phyloP scores from a whole-genome alignment of 805 yeast genomes.

The Cyberlindnera galapagoensis region DNA sequence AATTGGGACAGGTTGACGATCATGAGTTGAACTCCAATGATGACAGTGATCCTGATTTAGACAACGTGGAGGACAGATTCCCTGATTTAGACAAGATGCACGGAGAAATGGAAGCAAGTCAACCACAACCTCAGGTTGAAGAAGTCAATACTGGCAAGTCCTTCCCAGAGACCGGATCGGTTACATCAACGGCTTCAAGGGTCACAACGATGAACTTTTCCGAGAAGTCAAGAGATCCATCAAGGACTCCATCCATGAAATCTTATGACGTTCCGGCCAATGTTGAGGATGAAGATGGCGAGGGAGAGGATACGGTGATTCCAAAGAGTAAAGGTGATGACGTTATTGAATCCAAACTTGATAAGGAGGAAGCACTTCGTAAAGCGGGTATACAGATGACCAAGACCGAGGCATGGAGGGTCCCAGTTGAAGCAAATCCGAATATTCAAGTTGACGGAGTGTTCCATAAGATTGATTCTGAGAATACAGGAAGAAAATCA shows the following conservation, averaged over 20 bases:
- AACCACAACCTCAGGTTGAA: too few relatives aligned
- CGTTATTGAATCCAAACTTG: not conserved
- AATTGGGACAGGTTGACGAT: too few relatives aligned
- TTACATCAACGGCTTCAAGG: constrained; percentile 1
- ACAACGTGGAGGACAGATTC: constrained; percentile 43
- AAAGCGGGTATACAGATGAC: constrained; percentile 12
- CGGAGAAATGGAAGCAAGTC: too few relatives aligned
- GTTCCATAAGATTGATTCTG: constrained; percentile 10
- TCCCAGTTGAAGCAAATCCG: constrained; percentile 2
- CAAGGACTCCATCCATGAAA: not conserved
- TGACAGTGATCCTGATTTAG: constrained; percentile 27
- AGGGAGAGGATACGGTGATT: too few relatives aligned
- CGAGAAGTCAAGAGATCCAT: not conserved
- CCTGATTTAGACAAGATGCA: constrained; percentile 39
- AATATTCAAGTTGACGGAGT: constrained; percentile 17
- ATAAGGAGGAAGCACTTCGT: constrained; percentile 2
- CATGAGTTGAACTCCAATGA: constrained; percentile 4
- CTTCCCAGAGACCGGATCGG: not conserved
- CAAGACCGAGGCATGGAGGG: constrained; percentile 20
- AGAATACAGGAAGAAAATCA: not conserved
- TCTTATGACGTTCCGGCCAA: constrained; percentile 1
- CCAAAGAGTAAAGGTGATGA: constrained; percentile 1
- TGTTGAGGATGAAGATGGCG: not conserved
- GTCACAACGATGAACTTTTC: constrained; percentile 1
- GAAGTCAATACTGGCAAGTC: not conserved